Evolutionary conservation across 2,329 filamentous ascomycete genomes (phyloP).

Genomic region (Beauveria varroae): DNA sequence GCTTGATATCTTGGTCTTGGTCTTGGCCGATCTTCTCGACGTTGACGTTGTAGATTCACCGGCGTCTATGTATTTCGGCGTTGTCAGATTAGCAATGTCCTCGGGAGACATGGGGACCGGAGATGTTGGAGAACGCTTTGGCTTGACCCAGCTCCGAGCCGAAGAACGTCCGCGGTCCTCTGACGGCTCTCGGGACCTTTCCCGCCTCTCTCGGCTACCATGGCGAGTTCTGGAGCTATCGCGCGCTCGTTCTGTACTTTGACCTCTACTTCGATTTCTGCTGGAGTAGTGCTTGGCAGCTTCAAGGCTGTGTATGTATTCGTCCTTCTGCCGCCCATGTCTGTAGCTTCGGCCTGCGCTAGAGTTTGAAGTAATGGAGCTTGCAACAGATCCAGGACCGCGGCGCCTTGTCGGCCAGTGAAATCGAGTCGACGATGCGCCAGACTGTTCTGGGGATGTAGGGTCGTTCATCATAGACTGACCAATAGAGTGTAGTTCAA

Average conservation of each 20-base stretch:
- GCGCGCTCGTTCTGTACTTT: constrained; percentile 38
- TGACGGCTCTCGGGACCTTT: constrained; percentile 53
- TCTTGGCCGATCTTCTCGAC: constrained; percentile 34
- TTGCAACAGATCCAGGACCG: constrained; percentile 47
- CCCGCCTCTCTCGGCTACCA: constrained; percentile 40
- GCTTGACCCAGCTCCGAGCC: constrained; percentile 59
- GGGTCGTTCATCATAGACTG: constrained; percentile 43
- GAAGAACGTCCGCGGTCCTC: constrained; percentile 62
- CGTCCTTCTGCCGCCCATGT: constrained; percentile 48
- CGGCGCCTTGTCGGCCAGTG: constrained; percentile 48
- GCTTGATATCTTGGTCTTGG: constrained; percentile 29
- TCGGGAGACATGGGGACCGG: constrained; percentile 93
- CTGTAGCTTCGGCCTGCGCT: constrained; percentile 44
- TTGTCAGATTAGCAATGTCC: constrained; percentile 60
- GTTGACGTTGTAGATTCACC: constrained; percentile 39
- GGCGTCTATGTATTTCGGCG: constrained; percentile 28
- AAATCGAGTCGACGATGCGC: constrained; percentile 44
- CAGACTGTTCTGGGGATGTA: constrained; percentile 50
- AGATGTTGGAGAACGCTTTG: constrained; percentile 84
- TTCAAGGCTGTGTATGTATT: constrained; percentile 82
- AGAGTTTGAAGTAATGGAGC: constrained; percentile 50
- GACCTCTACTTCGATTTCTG: constrained; percentile 48
- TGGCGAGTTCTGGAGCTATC: constrained; percentile 39
- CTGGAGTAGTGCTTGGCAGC: constrained; percentile 59
- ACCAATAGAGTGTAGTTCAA: constrained; percentile 57